Evolutionary conservation across 345 rosid species (phyloP).

Genomic region (Anastatica hierochuntica): DNA sequence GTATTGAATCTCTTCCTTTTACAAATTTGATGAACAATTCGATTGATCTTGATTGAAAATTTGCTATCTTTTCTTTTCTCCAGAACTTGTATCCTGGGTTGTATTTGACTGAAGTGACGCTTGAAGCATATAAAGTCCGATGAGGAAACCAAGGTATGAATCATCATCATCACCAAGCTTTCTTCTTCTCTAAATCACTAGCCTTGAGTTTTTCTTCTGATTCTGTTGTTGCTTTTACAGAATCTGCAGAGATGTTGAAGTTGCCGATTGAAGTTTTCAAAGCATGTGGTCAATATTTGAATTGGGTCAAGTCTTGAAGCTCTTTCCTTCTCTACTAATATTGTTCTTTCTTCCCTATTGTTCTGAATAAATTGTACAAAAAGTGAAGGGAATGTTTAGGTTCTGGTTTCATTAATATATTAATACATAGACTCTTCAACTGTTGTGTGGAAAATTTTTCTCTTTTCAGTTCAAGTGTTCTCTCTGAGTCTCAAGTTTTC

Average conservation of each 20-base stretch:
- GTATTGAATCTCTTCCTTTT: conserved; percentile 13
- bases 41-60: conserved; percentile 3
- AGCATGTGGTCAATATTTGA: no score
- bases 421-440: no score
- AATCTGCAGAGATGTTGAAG: conserved; percentile 17
- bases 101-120: conserved; percentile 69
- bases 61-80: not conserved
- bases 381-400: conserved; percentile 15
- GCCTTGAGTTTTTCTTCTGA: not conserved
- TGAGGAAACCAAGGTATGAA: conserved; percentile 38
- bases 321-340: conserved; percentile 8
- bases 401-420: no score
- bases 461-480: no score
- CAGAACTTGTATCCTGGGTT: conserved; percentile 69
- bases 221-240: not conserved
- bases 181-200: not conserved
- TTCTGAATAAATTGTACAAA: conserved; percentile 16
- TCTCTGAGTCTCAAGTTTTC: no score
- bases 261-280: no score
- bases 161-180: not conserved
- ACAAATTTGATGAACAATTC: not conserved
- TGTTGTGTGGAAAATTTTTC: no score
- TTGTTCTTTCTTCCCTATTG: conserved; percentile 1
- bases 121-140: conserved; percentile 62
- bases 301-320: conserved; percentile 14